Conservation (phyloP, 192 early-diverging fungal species). For the Funneliformis geosporum region DNA sequence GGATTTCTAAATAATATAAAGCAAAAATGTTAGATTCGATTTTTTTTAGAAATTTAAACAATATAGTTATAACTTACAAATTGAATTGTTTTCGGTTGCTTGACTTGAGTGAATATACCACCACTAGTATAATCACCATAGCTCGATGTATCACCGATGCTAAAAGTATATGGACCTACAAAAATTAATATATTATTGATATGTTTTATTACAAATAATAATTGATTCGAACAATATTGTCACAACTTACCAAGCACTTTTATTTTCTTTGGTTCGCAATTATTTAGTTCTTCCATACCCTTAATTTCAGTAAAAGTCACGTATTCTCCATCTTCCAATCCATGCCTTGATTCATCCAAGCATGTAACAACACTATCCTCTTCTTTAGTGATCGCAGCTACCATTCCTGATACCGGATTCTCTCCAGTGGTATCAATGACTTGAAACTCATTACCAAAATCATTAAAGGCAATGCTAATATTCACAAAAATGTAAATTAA, state of each 20-base stretch:
- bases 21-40: neutral
- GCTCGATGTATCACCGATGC: conserved; percentile 84
- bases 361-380: conserved; percentile 89
- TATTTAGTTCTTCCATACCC: conserved; percentile 92
- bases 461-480: conserved; percentile 79
- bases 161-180: conserved; percentile 92
- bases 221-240: neutral
- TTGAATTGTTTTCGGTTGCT: conserved; percentile 78
- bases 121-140: conserved; percentile 79
- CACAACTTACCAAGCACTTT: conserved; percentile 65
- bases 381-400: conserved; percentile 78
- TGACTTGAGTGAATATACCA: conserved; percentile 96
- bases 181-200: neutral
- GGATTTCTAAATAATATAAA: conserved; percentile 49
- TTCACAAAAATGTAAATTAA: conserved; percentile 21
- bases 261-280: conserved; percentile 73
- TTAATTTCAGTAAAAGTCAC: conserved; percentile 93
- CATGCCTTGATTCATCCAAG: conserved; percentile 95
- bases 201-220: neutral
- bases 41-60: neutral
- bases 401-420: conserved; percentile 88
- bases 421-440: conserved; percentile 92
- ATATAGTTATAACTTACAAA: conserved; percentile 62
- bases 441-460: conserved; percentile 90
- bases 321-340: conserved; percentile 95